phyloP scores from a whole-genome alignment of 352 stramenopile species.

The Blastocystis sp. region DNA sequence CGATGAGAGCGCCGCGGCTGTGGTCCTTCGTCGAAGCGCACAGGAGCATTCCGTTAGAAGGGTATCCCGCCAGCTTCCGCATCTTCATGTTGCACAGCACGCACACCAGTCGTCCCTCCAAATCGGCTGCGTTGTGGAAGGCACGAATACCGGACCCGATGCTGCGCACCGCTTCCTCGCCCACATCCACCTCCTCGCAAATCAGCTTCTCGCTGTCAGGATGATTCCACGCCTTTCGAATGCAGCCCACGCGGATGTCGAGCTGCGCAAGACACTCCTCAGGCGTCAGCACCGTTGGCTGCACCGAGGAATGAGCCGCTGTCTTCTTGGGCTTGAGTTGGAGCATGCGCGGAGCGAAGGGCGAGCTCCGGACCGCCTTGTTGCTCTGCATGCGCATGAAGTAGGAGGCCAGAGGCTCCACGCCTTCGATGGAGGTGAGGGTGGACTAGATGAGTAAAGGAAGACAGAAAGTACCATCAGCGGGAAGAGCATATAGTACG shows the following conservation, averaged over 20 bases:
- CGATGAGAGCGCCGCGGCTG: slow-evolving; percentile 77
- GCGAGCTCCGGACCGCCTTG: background rate
- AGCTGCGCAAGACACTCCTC: slow-evolving; percentile 79
- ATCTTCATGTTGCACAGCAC: slow-evolving; percentile 86
- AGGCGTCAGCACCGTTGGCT: background rate
- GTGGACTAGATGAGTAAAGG: slow-evolving; percentile 5
- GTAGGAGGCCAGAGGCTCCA: slow-evolving; percentile 10
- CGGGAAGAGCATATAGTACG: slow-evolving; percentile 43
- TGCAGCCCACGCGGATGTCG: slow-evolving; percentile 84
- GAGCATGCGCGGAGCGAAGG: slow-evolving; percentile 14
- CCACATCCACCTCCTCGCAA: slow-evolving; percentile 86
- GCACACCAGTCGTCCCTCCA: slow-evolving; percentile 77
- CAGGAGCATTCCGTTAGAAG: slow-evolving; percentile 86
- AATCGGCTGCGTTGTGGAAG: slow-evolving; percentile 68
- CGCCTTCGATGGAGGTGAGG: background rate
- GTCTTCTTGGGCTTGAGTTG: slow-evolving; percentile 46
- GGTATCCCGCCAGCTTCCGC: slow-evolving; percentile 83
- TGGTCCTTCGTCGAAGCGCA: slow-evolving; percentile 78
- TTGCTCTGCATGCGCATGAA: slow-evolving; percentile 57
- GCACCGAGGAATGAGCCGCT: background rate
- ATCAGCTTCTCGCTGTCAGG: slow-evolving; percentile 85
- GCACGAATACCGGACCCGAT: slow-evolving; percentile 75
- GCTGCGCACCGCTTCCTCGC: slow-evolving; percentile 80
- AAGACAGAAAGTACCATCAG: background rate
- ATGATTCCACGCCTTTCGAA: slow-evolving; percentile 86